phyloP scores from a whole-genome alignment of 2,329 filamentous ascomycete species.

The Pleurostoma richardsiae region DNA sequence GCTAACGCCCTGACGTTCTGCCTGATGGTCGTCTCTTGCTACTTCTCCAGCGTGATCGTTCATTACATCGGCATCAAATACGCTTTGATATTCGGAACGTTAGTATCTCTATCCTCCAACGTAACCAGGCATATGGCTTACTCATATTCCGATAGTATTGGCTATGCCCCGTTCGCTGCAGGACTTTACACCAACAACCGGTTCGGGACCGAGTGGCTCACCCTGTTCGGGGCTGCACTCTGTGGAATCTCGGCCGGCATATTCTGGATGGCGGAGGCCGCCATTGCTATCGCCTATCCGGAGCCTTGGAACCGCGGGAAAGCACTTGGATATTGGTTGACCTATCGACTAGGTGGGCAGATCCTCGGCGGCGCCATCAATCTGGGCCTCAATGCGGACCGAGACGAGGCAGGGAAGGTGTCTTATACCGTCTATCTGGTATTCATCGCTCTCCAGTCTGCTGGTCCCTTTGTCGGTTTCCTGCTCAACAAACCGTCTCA shows the following conservation, averaged over 20 bases:
- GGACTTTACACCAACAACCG: conserved; percentile 70
- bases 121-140: too few relatives aligned
- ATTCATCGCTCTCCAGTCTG: conserved; percentile 66
- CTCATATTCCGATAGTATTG: conserved; percentile 33
- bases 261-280: conserved; percentile 73
- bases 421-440: conserved; percentile 64
- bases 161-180: conserved; percentile 67
- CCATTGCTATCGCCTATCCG: conserved; percentile 67
- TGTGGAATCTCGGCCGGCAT: conserved; percentile 68
- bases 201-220: conserved; percentile 64
- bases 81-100: conserved; percentile 66
- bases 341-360: conserved; percentile 32
- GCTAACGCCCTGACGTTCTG: conserved; percentile 40
- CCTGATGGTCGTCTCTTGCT: conserved; percentile 37
- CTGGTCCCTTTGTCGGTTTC: conserved; percentile 59
- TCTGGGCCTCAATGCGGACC: conserved; percentile 57
- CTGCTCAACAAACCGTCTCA: conserved; percentile 55
- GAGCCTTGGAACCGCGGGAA: conserved; percentile 63
- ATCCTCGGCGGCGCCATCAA: conserved; percentile 70
- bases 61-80: conserved; percentile 66
- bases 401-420: conserved; percentile 55
- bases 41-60: conserved; percentile 59
- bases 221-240: conserved; percentile 61
- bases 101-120: conserved; percentile 14
- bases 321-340: conserved; percentile 65